A percentile compares a stretch with the other conserved stretches of the same genome.
Evolutionary conservation across 108 stramenopile species (phyloP).

Genomic region (Fragilariopsis cylindrus): DNA sequence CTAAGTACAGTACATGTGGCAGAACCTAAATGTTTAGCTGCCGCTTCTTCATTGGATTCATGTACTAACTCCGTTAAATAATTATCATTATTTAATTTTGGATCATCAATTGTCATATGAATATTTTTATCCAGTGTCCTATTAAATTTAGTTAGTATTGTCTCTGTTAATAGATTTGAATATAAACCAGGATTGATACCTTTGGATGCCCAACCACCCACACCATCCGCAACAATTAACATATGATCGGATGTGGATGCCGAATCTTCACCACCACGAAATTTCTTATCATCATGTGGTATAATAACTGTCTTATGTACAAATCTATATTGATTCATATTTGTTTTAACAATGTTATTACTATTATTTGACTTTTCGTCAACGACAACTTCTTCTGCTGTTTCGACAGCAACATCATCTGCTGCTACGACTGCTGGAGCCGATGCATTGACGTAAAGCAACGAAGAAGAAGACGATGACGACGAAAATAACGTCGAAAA

Average conservation of each 20-base stretch:
- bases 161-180: conserved; percentile 15
- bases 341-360: background rate
- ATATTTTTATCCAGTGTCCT: background rate
- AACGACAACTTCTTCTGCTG: background rate
- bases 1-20: conserved; percentile 32
- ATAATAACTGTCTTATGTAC: conserved; percentile 35
- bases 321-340: background rate
- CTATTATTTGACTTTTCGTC: background rate
- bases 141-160: conserved; percentile 1
- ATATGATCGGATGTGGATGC: conserved; percentile 22
- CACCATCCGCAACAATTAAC: conserved; percentile 37
- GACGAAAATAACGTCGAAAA: too few species aligned
- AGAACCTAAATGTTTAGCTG: conserved; percentile 26
- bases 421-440: background rate
- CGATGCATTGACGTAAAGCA: background rate
- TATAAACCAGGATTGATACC: conserved; percentile 33
- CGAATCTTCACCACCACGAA: conserved; percentile 41
- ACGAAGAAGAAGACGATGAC: background rate
- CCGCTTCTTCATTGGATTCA: conserved; percentile 23
- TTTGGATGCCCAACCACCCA: conserved; percentile 32
- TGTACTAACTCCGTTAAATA: conserved; percentile 16
- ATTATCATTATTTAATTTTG: background rate
- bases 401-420: background rate
- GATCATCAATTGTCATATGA: background rate
- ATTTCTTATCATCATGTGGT: conserved; percentile 36